Conservation (phyloP, 257 asterid species). For the Solanum clarkiae region DNA sequence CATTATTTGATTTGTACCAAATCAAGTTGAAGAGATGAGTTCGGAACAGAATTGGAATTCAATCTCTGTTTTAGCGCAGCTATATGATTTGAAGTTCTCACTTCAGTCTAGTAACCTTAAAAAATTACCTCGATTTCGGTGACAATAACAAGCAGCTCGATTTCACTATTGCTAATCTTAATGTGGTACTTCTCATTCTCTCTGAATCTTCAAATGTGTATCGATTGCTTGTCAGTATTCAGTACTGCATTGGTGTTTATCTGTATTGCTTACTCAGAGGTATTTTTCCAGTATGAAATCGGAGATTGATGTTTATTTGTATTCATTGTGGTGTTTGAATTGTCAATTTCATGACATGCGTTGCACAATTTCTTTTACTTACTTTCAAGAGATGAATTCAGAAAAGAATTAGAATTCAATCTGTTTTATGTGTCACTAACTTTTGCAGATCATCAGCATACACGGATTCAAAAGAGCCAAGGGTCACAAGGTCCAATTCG, state of each 20-base stretch:
- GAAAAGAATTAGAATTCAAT: background rate
- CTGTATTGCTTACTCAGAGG: background rate
- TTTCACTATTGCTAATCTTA: background rate
- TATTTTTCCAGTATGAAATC: background rate
- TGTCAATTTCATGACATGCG: background rate
- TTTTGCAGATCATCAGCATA: slow-evolving; percentile 15
- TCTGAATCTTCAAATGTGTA: background rate
- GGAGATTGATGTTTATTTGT: background rate
- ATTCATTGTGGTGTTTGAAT: background rate
- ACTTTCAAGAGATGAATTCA: background rate
- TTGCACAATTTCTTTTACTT: background rate
- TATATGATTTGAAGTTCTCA: background rate
- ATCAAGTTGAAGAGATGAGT: background rate
- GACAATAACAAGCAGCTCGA: background rate
- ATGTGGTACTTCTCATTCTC: background rate
- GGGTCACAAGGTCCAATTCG: slow-evolving; percentile 7
- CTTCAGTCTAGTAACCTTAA: background rate
- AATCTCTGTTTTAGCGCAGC: background rate
- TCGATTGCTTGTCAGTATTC: background rate
- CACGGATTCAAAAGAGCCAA: slow-evolving; percentile 16
- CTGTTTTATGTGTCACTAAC: background rate
- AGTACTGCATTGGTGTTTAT: background rate
- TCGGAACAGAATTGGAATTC: background rate
- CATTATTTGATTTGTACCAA: background rate
- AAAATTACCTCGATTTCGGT: background rate